A percentile compares a stretch with the other conserved stretches of the same genome.
Evolutionary conservation across 495 filamentous ascomycete genomes (phyloP).

Genomic region (Bathelium albidoporum): DNA sequence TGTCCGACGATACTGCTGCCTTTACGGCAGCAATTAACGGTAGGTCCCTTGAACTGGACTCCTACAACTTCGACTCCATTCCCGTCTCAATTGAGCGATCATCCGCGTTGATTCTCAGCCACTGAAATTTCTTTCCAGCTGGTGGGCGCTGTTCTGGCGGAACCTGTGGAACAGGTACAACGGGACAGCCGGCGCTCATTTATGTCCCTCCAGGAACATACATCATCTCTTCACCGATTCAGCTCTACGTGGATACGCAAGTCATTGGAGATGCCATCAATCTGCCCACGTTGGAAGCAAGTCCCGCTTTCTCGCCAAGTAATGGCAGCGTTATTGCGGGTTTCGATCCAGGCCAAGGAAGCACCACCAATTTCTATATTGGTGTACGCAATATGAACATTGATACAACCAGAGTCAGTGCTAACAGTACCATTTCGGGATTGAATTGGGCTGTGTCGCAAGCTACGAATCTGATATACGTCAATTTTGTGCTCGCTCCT

Average conservation of each 20-base stretch:
- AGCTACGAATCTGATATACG: constrained; percentile 45
- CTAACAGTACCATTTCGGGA: constrained; percentile 42
- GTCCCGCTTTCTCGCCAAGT: constrained; percentile 42
- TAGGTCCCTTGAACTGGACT: background rate
- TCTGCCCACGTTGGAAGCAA: constrained; percentile 55
- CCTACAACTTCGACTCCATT: background rate
- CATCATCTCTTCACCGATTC: constrained; percentile 26
- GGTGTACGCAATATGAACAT: constrained; percentile 64
- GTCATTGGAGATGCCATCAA: constrained; percentile 46
- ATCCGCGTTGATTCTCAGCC: background rate
- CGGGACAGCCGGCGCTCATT: constrained; percentile 38
- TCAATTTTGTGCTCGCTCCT: background rate
- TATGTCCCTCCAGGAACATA: constrained; percentile 51
- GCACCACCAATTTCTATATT: background rate
- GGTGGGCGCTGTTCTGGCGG: constrained; percentile 26
- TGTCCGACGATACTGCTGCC: constrained; percentile 39
- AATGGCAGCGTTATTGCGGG: constrained; percentile 50
- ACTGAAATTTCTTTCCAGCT: background rate
- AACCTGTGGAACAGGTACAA: constrained; percentile 35
- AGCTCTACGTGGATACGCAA: constrained; percentile 32
- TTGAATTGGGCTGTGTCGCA: constrained; percentile 74
- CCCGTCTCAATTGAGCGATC: background rate
- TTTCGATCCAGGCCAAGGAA: constrained; percentile 7
- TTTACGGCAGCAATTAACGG: constrained; percentile 37
- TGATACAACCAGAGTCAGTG: constrained; percentile 56